Percentiles rank a stretch among this genome's conserved stretches.
phyloP scores from a whole-genome alignment of 179 eudicot genomes.

The Beta macrorhiza region DNA sequence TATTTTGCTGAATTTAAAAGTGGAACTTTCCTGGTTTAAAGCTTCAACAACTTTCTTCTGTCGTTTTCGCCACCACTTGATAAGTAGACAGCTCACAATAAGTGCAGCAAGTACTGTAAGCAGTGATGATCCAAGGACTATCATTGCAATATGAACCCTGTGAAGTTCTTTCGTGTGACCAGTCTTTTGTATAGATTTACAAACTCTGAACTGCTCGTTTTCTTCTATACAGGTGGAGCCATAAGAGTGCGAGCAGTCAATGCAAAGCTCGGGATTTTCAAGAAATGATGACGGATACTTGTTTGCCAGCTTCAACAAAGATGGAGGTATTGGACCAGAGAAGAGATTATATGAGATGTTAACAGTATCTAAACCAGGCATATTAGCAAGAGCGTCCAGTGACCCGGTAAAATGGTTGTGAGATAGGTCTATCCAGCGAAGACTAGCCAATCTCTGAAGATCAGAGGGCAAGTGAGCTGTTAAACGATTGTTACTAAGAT shows the following conservation, averaged over 20 bases:
- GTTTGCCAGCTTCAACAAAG: slow-evolving; percentile 40
- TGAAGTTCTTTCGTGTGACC: slow-evolving; percentile 23
- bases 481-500: slow-evolving; percentile 62
- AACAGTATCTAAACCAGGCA: slow-evolving; percentile 40
- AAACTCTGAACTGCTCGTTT: slow-evolving; percentile 29
- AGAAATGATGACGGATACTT: slow-evolving; percentile 45
- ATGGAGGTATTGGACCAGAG: slow-evolving; percentile 57
- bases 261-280: slow-evolving; percentile 61
- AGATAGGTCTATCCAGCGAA: slow-evolving; percentile 61
- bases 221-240: slow-evolving; percentile 30
- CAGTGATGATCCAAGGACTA: slow-evolving; percentile 47
- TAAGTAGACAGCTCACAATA: slow-evolving; percentile 31
- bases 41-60: slow-evolving; percentile 29
- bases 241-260: slow-evolving; percentile 32
- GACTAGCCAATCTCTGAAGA: slow-evolving; percentile 40
- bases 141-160: slow-evolving; percentile 35
- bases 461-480: slow-evolving; percentile 52
- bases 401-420: slow-evolving; percentile 60
- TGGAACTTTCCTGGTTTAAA: slow-evolving; percentile 42
- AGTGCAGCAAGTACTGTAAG: slow-evolving; percentile 34
- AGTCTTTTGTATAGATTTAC: slow-evolving; percentile 25
- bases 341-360: slow-evolving; percentile 67
- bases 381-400: slow-evolving; percentile 40
- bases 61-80: slow-evolving; percentile 24
- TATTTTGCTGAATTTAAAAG: slow-evolving; percentile 45